A percentile compares a stretch with the other conserved stretches of the same genome.
phyloP scores from a whole-genome alignment of 331 rosid species.

The Pyrus hybrid region DNA sequence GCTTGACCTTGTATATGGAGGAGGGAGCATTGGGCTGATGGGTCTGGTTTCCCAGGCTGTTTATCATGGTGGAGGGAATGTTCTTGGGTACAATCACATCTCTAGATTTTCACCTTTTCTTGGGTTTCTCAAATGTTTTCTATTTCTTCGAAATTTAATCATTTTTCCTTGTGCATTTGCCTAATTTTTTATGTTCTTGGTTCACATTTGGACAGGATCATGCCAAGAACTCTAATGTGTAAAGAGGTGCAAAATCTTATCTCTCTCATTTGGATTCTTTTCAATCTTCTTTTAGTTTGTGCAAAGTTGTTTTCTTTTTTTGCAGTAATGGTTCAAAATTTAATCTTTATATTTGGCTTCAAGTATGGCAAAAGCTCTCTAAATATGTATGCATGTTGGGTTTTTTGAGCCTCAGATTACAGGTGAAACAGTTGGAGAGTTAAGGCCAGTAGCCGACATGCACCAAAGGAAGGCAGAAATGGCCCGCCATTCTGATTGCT shows the following conservation, averaged over 20 bases:
- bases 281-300: not conserved
- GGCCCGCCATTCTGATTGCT: conserved; percentile 59
- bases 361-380: not conserved
- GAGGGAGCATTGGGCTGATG: conserved; percentile 57
- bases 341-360: conserved; percentile 1
- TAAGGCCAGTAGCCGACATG: conserved; percentile 48
- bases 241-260: conserved; percentile 26
- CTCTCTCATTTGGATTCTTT: not conserved
- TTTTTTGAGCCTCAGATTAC: conserved; percentile 31
- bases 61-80: conserved; percentile 45
- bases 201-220: conserved; percentile 29
- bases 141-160: not conserved
- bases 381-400: not conserved
- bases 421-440: conserved; percentile 61
- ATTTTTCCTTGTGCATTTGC: not conserved
- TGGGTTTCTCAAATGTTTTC: not conserved
- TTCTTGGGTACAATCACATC: conserved; percentile 31
- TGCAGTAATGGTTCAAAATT: not conserved
- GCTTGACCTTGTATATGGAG: conserved; percentile 51
- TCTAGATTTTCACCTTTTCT: not conserved
- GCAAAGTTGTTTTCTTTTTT: not conserved
- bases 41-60: conserved; percentile 50
- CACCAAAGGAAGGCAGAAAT: conserved; percentile 59
- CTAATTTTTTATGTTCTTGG: not conserved
- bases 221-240: conserved; percentile 40